These are phyloP conservation scores for Colletotrichum nymphaeae DNA, from an alignment of 2,329 filamentous ascomycete genomes.

Conservation along the genomic window DNA sequence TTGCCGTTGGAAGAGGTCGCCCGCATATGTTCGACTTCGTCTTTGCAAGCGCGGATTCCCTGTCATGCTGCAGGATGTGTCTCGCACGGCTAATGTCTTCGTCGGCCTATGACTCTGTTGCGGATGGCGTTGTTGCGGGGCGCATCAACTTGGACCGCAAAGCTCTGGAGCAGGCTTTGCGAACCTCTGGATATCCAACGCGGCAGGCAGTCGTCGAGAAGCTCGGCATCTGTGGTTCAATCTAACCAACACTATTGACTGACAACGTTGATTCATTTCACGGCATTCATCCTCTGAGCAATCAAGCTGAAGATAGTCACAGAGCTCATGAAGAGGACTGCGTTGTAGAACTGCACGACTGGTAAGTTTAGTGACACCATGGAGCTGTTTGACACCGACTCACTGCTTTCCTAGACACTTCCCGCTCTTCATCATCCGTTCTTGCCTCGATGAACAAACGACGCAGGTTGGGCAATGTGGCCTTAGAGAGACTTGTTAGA, in stretches of 20 bases:
- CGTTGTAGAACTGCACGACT: constrained; percentile 90
- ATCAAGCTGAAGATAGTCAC: constrained; percentile 94
- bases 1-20: too few species aligned
- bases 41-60: not conserved
- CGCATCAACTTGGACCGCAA: not conserved
- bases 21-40: not conserved
- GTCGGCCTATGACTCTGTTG: too few species aligned
- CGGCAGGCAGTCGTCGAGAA: not conserved
- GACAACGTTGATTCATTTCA: constrained; percentile 34
- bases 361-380: not conserved
- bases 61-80: not conserved
- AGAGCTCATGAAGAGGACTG: constrained; percentile 95
- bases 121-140: not conserved
- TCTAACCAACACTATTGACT: not conserved
- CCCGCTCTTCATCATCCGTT: constrained; percentile 92
- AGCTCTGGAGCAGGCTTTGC: not conserved
- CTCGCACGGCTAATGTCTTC: not conserved
- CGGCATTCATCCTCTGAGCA: constrained; percentile 83
- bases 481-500: constrained; percentile 55
- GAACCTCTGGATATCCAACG: not conserved
- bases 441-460: constrained; percentile 95
- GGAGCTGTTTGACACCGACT: constrained; percentile 46
- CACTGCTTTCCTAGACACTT: constrained; percentile 93
- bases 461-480: constrained; percentile 91
- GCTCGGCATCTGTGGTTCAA: not conserved